phyloP scores from a whole-genome alignment of 768 basidiomycete genomes.

The Botryobasidium botryosum region DNA sequence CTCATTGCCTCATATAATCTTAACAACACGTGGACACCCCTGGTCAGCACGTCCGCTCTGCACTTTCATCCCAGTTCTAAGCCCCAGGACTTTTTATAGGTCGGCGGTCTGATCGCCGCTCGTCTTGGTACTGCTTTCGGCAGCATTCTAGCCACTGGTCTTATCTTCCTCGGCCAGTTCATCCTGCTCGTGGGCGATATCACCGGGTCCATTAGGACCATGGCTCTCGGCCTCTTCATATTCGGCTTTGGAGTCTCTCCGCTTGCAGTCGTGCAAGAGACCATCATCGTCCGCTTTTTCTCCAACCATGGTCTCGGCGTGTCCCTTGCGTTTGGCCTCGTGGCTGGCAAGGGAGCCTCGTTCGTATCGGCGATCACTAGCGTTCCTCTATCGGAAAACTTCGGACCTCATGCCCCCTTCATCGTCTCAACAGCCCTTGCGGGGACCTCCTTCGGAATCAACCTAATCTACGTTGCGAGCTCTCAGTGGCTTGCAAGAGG shows the following conservation, averaged over 20 bases:
- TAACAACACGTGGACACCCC: constrained; percentile 62
- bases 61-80: too few relatives aligned
- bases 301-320: constrained; percentile 55
- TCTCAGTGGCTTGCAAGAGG: constrained; percentile 48
- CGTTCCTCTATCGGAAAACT: constrained; percentile 53
- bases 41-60: constrained; percentile 18
- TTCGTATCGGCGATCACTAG: constrained; percentile 61
- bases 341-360: constrained; percentile 63
- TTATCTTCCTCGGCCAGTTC: constrained; percentile 51
- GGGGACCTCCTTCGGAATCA: constrained; percentile 46
- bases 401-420: constrained; percentile 58
- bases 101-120: constrained; percentile 55
- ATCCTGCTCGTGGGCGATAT: constrained; percentile 52
- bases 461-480: constrained; percentile 45
- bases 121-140: constrained; percentile 54
- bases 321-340: constrained; percentile 67
- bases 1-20: constrained; percentile 62
- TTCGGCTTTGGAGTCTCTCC: constrained; percentile 71
- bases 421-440: constrained; percentile 48
- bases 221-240: constrained; percentile 61
- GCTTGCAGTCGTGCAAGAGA: constrained; percentile 64
- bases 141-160: constrained; percentile 56
- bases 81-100: neutral
- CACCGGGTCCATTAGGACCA: constrained; percentile 39
- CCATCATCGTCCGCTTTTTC: constrained; percentile 72